A percentile compares a stretch with the other conserved stretches of the same genome.
phyloP scores from a whole-genome alignment of 108 stramenopile species.

The Discostella pseudostelligera region DNA sequence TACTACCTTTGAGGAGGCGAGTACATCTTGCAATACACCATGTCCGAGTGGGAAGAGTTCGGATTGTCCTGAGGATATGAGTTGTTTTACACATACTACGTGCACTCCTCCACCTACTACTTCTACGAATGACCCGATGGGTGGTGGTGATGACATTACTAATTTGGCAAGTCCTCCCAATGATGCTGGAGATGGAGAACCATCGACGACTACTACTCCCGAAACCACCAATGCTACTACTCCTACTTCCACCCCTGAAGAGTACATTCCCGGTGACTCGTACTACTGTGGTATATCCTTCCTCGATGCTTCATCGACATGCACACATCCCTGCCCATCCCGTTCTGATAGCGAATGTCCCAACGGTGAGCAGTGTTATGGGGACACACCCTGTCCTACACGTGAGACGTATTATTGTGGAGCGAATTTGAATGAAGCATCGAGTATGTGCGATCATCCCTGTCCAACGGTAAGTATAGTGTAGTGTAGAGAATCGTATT shows the following conservation, averaged over 20 bases:
- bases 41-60: constrained; percentile 69
- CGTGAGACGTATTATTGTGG: constrained; percentile 49
- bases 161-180: constrained; percentile 2
- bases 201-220: constrained; percentile 3
- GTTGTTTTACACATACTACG: constrained; percentile 82
- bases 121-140: background rate
- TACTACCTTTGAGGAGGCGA: constrained; percentile 74
- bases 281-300: constrained; percentile 46
- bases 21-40: constrained; percentile 53
- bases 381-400: constrained; percentile 44
- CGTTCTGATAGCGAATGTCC: constrained; percentile 44
- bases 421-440: constrained; percentile 41
- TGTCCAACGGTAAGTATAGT: constrained; percentile 37
- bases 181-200: background rate
- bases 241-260: constrained; percentile 16
- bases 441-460: constrained; percentile 36
- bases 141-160: background rate
- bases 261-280: constrained; percentile 47
- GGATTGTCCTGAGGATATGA: constrained; percentile 70
- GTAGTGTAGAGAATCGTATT: no score
- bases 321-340: constrained; percentile 42
- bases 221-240: constrained; percentile 1
- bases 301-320: constrained; percentile 40
- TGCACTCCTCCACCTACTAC: constrained; percentile 38
- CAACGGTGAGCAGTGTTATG: constrained; percentile 38